Evolutionary conservation across 2,329 filamentous ascomycete genomes (phyloP).

Genomic region (Zymoseptoria crescenta): DNA sequence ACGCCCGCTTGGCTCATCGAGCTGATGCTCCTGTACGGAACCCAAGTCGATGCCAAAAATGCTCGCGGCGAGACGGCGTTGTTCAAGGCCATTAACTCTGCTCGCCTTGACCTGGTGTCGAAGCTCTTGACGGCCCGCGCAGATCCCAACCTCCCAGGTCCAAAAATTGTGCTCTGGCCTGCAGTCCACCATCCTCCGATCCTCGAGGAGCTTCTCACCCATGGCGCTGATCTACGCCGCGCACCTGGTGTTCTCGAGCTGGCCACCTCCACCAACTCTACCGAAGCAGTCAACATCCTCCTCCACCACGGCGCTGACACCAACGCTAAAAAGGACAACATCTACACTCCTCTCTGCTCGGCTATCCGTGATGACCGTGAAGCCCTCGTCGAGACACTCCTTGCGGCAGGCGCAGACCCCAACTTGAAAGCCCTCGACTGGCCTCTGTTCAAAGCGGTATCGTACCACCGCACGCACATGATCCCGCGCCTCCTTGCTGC

Average conservation of each 20-base stretch:
- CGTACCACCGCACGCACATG: slow-evolving; percentile 55
- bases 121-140: slow-evolving; percentile 51
- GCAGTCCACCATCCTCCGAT: slow-evolving; percentile 52
- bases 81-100: slow-evolving; percentile 52
- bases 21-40: slow-evolving; percentile 52
- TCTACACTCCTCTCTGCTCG: slow-evolving; percentile 61
- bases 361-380: slow-evolving; percentile 58
- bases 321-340: slow-evolving; percentile 56
- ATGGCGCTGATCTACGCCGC: slow-evolving; percentile 49
- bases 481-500: slow-evolving; percentile 53
- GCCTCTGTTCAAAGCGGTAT: slow-evolving; percentile 61
- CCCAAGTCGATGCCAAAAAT: slow-evolving; percentile 53
- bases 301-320: slow-evolving; percentile 53
- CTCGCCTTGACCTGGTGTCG: slow-evolving; percentile 50
- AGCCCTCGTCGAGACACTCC: slow-evolving; percentile 55
- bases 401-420: slow-evolving; percentile 45
- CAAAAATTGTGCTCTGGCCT: slow-evolving; percentile 55
- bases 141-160: slow-evolving; percentile 55
- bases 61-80: slow-evolving; percentile 55
- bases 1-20: slow-evolving; percentile 49
- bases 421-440: slow-evolving; percentile 54
- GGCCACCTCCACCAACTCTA: slow-evolving; percentile 55
- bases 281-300: slow-evolving; percentile 53
- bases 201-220: slow-evolving; percentile 47
- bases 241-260: slow-evolving; percentile 62